Percentiles rank a stretch among this genome's conserved stretches.
phyloP scores from a whole-genome alignment of 2,329 filamentous ascomycete genomes.

The Pseudovirgaria hyperparasitica region DNA sequence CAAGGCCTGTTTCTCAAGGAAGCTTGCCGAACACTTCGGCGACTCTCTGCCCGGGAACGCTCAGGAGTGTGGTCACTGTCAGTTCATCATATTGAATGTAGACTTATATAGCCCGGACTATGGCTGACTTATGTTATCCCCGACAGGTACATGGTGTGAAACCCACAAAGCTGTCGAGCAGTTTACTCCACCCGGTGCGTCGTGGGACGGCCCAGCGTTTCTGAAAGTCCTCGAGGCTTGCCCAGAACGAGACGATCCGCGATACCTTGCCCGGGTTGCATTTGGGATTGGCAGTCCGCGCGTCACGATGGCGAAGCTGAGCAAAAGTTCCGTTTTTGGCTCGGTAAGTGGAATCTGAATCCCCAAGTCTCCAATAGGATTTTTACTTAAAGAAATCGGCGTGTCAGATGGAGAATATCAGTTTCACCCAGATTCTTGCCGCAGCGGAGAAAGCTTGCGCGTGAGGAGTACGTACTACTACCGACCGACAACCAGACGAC shows the following conservation, averaged over 20 bases:
- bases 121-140: no score
- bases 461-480: no score
- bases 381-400: no score
- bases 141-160: constrained; percentile 35
- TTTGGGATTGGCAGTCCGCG: constrained; percentile 51
- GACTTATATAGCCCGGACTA: no score
- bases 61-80: constrained; percentile 42
- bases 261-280: constrained; percentile 46
- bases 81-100: no score
- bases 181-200: constrained; percentile 25
- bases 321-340: constrained; percentile 34
- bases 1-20: constrained; percentile 37
- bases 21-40: constrained; percentile 45
- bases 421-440: no score
- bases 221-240: constrained; percentile 31
- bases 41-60: constrained; percentile 34
- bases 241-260: constrained; percentile 41
- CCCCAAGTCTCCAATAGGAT: no score
- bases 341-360: constrained; percentile 42
- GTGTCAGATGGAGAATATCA: no score
- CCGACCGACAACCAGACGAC: no score
- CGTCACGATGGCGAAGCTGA: constrained; percentile 36
- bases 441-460: no score
- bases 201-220: constrained; percentile 30
- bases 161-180: constrained; percentile 21